Base-by-base conservation (phyloP, 2,329 filamentous ascomycete genomes). In the Venturia nashicola region DNA sequence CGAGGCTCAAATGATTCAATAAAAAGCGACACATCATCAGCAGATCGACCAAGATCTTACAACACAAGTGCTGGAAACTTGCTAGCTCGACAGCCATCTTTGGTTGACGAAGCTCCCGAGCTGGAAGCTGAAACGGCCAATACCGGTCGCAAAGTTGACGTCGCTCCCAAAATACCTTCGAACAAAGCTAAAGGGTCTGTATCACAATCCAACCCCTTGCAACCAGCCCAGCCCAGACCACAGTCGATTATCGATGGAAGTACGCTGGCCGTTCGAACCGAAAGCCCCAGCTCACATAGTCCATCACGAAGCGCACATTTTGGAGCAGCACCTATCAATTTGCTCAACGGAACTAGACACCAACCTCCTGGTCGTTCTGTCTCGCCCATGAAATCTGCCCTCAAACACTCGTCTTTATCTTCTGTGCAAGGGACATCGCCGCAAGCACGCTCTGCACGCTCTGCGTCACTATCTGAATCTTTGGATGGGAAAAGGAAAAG, bases 341-440 rank as follows among this genome's bases (percentile, higher is more conserved):
- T 78, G 18, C 70, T 77, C 51, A 72, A 85, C 14, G 75, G 80
- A 1, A 78, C 87, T 36, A 85, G 80, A 67, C 88, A 92, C 70
- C 81, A 85, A 63, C 89, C 89, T 6, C 86, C 87, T 27, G 78
- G 84, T 39, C 82, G 89, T 59, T 90, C 88, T 5, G 77, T 88
- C 12, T 91, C 89, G 0, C 89, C 89, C 11, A 85, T 85, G 57
- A 93, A 93, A 72, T 91, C 89, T 1, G 89, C 88, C 1, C 71
- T 92, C 67, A 92, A 92, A 71, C 79, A 85, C 39, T 79, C 78
- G 1, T 84, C 83, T 60, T 81, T 84, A 1, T 79, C 82, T 1
- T 79, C 77, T 0, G 67, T 76, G 12, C 72, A 78, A 54, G 72
- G 51, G 66, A 68, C 8, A 74, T 72, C 2, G 67, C 73, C 34